phyloP scores from a whole-genome alignment of 73 alveolate genomes.

The Symbiodinium natans region DNA sequence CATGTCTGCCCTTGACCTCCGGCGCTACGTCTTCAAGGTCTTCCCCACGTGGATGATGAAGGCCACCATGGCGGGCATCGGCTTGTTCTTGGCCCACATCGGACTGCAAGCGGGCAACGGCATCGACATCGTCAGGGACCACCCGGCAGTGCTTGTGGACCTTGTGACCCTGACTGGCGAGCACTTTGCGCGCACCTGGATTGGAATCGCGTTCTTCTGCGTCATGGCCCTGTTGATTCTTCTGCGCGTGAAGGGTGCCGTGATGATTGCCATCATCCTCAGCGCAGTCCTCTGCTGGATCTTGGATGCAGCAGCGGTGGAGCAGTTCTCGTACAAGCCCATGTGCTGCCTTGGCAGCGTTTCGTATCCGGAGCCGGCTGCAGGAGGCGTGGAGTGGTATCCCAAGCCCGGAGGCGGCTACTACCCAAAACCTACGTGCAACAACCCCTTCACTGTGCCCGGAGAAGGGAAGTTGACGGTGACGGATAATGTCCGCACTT shows the following conservation, averaged over 20 bases:
- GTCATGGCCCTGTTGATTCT: conserved; percentile 12
- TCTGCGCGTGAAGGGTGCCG: neutral
- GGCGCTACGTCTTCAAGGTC: conserved; percentile 32
- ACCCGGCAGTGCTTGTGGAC: conserved; percentile 24
- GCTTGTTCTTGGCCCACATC: conserved; percentile 2
- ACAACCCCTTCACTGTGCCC: neutral
- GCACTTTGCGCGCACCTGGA: conserved; percentile 20
- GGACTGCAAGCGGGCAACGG: conserved; percentile 19
- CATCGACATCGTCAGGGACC: conserved; percentile 21
- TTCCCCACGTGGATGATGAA: conserved; percentile 24
- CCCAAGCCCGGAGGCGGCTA: conserved; percentile 19
- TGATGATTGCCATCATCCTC: neutral
- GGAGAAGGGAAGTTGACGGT: neutral
- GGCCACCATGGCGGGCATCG: conserved; percentile 21
- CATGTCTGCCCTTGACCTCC: neutral
- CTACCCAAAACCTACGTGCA: conserved; percentile 7
- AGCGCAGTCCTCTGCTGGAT: conserved; percentile 8
- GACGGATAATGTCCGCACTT: neutral
- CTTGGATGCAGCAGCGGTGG: neutral
- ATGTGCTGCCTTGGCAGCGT: conserved; percentile 18
- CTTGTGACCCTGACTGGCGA: conserved; percentile 10
- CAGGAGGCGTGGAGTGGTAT: neutral
- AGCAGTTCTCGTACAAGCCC: conserved; percentile 14
- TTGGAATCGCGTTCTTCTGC: neutral
- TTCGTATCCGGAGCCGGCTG: neutral